Conservation (phyloP, 129 eudicot species). For the Artemisia argyi region DNA sequence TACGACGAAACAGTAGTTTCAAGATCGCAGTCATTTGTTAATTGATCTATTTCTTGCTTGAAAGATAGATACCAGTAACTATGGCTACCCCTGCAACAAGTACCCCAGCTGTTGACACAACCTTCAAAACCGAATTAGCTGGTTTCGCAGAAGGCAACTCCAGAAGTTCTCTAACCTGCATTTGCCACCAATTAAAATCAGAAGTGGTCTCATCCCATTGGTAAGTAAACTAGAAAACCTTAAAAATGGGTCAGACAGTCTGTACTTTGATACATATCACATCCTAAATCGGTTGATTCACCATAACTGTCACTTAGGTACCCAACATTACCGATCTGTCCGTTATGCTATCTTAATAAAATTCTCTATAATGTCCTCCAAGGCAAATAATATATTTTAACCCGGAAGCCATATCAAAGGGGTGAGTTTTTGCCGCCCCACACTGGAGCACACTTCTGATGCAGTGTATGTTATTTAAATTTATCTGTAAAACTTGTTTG, state of each 20-base stretch:
- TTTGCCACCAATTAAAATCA: constrained; percentile 3
- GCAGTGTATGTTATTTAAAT: background rate
- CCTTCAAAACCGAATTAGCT: constrained; percentile 42
- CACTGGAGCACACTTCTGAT: background rate
- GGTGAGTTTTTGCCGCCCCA: too few species aligned
- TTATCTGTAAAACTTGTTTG: background rate
- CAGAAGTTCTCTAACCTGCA: constrained; percentile 65
- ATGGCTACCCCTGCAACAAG: constrained; percentile 84
- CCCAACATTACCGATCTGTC: background rate
- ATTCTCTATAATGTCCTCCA: too few species aligned
- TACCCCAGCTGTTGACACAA: constrained; percentile 60
- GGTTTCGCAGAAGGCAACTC: constrained; percentile 52
- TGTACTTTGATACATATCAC: background rate
- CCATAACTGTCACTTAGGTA: background rate
- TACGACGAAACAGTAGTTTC: background rate
- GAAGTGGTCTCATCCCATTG: background rate
- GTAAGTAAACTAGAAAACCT: background rate
- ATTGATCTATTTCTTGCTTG: constrained; percentile 54
- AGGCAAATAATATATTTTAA: too few species aligned
- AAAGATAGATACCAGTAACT: constrained; percentile 70
- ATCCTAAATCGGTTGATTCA: background rate
- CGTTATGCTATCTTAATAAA: background rate
- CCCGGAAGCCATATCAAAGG: too few species aligned
- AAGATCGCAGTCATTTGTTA: background rate
- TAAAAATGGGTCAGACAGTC: background rate